Evolutionary conservation across 2,329 filamentous ascomycete species (phyloP).

Genomic region (Xylariaceae sp.): DNA sequence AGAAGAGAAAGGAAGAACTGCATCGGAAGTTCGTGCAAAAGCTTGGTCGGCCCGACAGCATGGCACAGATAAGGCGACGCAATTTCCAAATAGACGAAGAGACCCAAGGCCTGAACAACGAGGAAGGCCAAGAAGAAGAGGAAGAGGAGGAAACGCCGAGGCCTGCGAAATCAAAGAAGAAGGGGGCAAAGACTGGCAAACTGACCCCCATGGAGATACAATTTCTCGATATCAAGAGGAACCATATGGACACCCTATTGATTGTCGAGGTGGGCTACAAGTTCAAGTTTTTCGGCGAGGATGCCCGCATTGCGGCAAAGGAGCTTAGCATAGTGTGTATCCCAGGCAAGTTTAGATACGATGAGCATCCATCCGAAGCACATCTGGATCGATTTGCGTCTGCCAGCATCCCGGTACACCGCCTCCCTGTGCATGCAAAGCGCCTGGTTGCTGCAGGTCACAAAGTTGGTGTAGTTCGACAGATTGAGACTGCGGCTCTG

Average conservation of each 20-base stretch:
- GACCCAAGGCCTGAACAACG: slow-evolving; percentile 43
- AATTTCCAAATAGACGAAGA: slow-evolving; percentile 54
- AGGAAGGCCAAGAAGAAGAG: slow-evolving; percentile 52
- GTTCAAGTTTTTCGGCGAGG: slow-evolving; percentile 94
- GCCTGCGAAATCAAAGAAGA: slow-evolving; percentile 57
- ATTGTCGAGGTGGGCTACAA: slow-evolving; percentile 98
- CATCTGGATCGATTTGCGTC: slow-evolving; percentile 91
- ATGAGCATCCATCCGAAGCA: slow-evolving; percentile 90
- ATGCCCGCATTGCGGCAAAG: slow-evolving; percentile 83
- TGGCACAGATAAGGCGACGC: slow-evolving; percentile 62
- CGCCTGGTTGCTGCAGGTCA: slow-evolving; percentile 86
- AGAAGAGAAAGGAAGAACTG: slow-evolving; percentile 62
- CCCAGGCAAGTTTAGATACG: slow-evolving; percentile 88
- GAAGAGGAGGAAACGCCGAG: slow-evolving; percentile 49
- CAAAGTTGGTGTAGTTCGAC: slow-evolving; percentile 92
- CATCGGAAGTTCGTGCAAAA: slow-evolving; percentile 87
- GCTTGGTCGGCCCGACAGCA: slow-evolving; percentile 79
- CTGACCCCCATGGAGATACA: slow-evolving; percentile 94
- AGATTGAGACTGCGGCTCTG: slow-evolving; percentile 90
- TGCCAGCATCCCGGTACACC: slow-evolving; percentile 89
- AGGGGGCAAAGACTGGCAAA: slow-evolving; percentile 66
- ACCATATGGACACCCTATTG: slow-evolving; percentile 83
- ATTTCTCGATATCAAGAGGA: slow-evolving; percentile 87
- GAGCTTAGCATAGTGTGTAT: slow-evolving; percentile 95
- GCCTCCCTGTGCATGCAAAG: slow-evolving; percentile 90